Conservation (phyloP, 140 eudicot species). For the Oenanthe javanica region DNA sequence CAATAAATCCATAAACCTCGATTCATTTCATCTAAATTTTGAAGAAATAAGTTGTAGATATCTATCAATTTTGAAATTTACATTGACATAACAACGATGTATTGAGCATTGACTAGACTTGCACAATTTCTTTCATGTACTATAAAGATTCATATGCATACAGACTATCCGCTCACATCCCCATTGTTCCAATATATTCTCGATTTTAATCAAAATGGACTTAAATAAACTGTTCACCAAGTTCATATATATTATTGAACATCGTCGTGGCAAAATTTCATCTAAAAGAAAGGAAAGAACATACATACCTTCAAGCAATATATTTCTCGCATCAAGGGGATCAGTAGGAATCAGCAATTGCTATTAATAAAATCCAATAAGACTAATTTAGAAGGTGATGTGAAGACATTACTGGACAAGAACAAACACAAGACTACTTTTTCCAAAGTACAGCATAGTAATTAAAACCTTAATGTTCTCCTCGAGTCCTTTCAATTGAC, state of each 20-base stretch:
- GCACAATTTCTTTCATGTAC: not conserved
- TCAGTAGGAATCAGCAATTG: constrained; percentile 83
- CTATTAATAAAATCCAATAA: constrained; percentile 29
- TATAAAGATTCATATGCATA: not conserved
- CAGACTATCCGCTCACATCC: not conserved
- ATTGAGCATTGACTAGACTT: not conserved
- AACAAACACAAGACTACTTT: not conserved
- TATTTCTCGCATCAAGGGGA: constrained; percentile 91
- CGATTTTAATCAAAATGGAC: not conserved
- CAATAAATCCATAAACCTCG: not conserved
- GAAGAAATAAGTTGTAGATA: not conserved
- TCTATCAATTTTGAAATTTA: not conserved
- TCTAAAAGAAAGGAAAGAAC: constrained; percentile 11
- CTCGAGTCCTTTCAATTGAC: constrained; percentile 55
- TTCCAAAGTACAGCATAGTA: constrained; percentile 8
- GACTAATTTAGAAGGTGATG: not conserved
- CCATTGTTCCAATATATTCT: not conserved
- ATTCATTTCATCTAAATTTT: not conserved
- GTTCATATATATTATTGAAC: not conserved
- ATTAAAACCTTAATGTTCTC: constrained; percentile 70
- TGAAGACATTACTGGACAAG: constrained; percentile 9
- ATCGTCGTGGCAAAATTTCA: not conserved
- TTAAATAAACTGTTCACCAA: not conserved
- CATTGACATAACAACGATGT: not conserved
- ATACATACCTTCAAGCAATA: constrained; percentile 86